These are phyloP conservation scores for Tetrapisispora namnaoensis DNA, from an alignment of 805 yeast genomes.

Conservation along the genomic window DNA sequence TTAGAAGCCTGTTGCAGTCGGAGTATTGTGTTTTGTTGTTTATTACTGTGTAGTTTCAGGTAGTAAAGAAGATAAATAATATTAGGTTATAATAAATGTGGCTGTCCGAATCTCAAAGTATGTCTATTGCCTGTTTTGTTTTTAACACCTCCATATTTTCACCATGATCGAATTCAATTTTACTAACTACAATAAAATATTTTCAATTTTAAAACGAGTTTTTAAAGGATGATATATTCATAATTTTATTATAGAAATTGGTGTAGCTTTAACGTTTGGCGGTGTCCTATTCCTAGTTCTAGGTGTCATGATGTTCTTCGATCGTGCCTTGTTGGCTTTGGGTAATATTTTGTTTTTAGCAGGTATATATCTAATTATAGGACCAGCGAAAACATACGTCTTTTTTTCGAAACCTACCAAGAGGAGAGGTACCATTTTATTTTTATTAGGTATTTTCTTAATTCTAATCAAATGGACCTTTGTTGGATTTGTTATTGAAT, in stretches of 20 bases:
- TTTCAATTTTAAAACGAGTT: too few species aligned
- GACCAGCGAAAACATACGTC: slow-evolving; percentile 68
- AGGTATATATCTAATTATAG: slow-evolving; percentile 82
- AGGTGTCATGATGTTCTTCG: slow-evolving; percentile 81
- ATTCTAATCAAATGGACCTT: slow-evolving; percentile 72
- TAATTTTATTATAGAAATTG: slow-evolving; percentile 49
- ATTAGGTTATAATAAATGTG: slow-evolving; percentile 38
- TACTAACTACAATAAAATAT: neutral
- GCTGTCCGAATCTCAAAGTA: slow-evolving; percentile 70
- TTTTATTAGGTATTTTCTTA: slow-evolving; percentile 61
- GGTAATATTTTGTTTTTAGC: slow-evolving; percentile 73
- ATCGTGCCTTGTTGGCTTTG: slow-evolving; percentile 77
- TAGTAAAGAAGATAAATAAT: too few species aligned
- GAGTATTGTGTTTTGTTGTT: too few species aligned
- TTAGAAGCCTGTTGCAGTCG: too few species aligned
- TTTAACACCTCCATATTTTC: too few species aligned
- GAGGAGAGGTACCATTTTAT: slow-evolving; percentile 77
- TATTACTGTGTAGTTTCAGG: too few species aligned
- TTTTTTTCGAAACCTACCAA: slow-evolving; percentile 85
- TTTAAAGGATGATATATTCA: neutral
- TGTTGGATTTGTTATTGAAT: slow-evolving; percentile 74
- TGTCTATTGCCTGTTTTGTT: slow-evolving; percentile 21
- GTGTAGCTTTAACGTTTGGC: slow-evolving; percentile 85
- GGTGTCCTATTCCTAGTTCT: slow-evolving; percentile 67
- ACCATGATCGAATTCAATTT: neutral